phyloP scores from a whole-genome alignment of 345 rosid species.

The Firmiana major region DNA sequence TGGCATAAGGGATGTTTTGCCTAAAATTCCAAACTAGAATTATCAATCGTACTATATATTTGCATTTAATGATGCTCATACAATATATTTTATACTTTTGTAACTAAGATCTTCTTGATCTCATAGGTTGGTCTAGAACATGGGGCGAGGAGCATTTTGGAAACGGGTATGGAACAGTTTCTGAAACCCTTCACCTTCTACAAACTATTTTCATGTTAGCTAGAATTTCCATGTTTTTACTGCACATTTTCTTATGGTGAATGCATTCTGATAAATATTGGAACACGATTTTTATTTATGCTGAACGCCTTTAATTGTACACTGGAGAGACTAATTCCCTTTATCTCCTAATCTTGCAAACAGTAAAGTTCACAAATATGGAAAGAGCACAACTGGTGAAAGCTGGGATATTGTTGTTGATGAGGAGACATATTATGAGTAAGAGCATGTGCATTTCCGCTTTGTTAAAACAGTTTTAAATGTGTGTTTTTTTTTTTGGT shows the following conservation, averaged over 20 bases:
- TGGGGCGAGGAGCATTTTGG: conserved; percentile 99
- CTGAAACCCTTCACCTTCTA: not conserved
- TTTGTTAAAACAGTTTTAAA: not conserved
- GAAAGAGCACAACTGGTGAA: conserved; percentile 93
- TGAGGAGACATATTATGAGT: conserved; percentile 92
- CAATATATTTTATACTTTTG: not conserved
- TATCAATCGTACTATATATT: not conserved
- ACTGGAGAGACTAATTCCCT: conserved; percentile 6
- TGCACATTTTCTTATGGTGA: not conserved
- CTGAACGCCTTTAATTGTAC: not conserved
- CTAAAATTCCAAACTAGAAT: not conserved
- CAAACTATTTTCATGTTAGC: not conserved
- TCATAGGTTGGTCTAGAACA: conserved; percentile 92
- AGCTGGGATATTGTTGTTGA: conserved; percentile 97
- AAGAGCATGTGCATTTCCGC: conserved; percentile 26
- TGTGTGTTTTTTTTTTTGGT: not conserved
- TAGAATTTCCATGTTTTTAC: not conserved
- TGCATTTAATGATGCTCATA: not conserved
- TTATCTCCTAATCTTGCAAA: conserved; percentile 7
- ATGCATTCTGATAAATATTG: not conserved
- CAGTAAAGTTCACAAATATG: conserved; percentile 98
- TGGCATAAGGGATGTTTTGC: not conserved
- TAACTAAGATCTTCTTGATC: conserved; percentile 5
- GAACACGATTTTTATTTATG: not conserved
- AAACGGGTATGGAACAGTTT: conserved; percentile 60